Percentiles rank a stretch among this genome's conserved stretches.
phyloP scores from a whole-genome alignment of 495 filamentous ascomycete species.

The Platismatia glauca region DNA sequence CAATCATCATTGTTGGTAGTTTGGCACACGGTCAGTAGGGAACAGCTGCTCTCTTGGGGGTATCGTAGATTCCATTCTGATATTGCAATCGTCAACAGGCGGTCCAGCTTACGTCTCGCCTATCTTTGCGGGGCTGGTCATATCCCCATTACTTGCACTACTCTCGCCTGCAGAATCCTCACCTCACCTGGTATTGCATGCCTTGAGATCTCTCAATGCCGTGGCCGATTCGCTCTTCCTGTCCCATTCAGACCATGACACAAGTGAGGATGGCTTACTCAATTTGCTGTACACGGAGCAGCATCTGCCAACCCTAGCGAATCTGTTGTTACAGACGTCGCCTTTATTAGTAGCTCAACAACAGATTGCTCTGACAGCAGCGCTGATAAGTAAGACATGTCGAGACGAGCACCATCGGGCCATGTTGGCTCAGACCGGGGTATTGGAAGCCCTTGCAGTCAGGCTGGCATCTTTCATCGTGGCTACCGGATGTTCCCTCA shows the following conservation, averaged over 20 bases:
- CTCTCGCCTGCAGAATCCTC: conserved; percentile 58
- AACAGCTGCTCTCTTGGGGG: conserved; percentile 4
- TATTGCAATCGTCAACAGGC: conserved; percentile 43
- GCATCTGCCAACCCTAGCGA: conserved; percentile 48
- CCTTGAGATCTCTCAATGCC: conserved; percentile 65
- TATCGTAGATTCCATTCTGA: conserved; percentile 5
- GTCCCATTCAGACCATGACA: conserved; percentile 33
- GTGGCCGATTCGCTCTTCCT: conserved; percentile 58
- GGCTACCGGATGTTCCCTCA: conserved; percentile 44
- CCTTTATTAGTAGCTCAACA: conserved; percentile 42
- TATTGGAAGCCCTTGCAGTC: conserved; percentile 72
- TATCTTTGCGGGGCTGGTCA: conserved; percentile 53
- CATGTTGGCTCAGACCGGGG: conserved; percentile 55
- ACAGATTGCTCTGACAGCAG: conserved; percentile 59
- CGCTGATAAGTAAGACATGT: conserved; percentile 62
- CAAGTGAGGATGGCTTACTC: conserved; percentile 45
- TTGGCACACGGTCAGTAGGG: conserved; percentile 64
- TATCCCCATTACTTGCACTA: conserved; percentile 58
- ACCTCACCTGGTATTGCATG: conserved; percentile 55
- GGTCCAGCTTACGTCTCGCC: conserved; percentile 71
- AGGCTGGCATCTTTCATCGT: conserved; percentile 68
- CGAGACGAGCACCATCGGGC: conserved; percentile 59
- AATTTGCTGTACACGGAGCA: conserved; percentile 53
- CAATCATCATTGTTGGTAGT: conserved; percentile 70
- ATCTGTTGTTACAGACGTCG: conserved; percentile 56